These are phyloP conservation scores for Candida schatavii DNA, from an alignment of 805 yeast species.

Conservation along the genomic window DNA sequence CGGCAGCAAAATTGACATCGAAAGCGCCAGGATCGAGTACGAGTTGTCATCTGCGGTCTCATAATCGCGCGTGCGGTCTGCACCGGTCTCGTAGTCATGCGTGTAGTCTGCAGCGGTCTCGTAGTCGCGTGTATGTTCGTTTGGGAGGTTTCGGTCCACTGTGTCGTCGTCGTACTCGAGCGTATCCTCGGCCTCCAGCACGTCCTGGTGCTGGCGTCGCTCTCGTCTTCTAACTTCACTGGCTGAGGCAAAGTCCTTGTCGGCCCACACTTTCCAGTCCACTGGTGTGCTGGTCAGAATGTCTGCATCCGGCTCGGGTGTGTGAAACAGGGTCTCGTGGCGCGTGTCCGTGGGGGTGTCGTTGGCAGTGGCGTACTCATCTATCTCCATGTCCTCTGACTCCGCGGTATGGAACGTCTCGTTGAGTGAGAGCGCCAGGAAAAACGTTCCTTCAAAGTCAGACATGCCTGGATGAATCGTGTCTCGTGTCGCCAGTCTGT, in stretches of 20 bases:
- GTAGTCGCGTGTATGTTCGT: not conserved
- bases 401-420: conserved; percentile 11
- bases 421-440: conserved; percentile 23
- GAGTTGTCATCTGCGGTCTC: not conserved
- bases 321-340: too few relatives aligned
- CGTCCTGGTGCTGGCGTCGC: conserved; percentile 12
- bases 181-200: conserved; percentile 5
- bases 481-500: too few relatives aligned
- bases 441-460: conserved; percentile 22
- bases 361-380: conserved; percentile 5
- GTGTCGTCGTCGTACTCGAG: not conserved
- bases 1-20: conserved; percentile 28
- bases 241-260: conserved; percentile 3
- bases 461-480: too few relatives aligned
- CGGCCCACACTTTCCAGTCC: conserved; percentile 5
- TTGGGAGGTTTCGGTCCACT: not conserved
- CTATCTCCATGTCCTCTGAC: conserved; percentile 18
- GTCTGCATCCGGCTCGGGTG: conserved; percentile 5
- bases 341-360: not conserved
- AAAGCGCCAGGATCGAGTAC: conserved; percentile 6
- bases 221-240: conserved; percentile 4
- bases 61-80: not conserved
- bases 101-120: conserved; percentile 2
- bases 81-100: conserved; percentile 2
- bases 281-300: conserved; percentile 4